Evolutionary conservation across 2,329 filamentous ascomycete genomes (phyloP), one percentile per base, ranked within the genome.

Genomic region (Pseudogymnoascus sp.): DNA sequence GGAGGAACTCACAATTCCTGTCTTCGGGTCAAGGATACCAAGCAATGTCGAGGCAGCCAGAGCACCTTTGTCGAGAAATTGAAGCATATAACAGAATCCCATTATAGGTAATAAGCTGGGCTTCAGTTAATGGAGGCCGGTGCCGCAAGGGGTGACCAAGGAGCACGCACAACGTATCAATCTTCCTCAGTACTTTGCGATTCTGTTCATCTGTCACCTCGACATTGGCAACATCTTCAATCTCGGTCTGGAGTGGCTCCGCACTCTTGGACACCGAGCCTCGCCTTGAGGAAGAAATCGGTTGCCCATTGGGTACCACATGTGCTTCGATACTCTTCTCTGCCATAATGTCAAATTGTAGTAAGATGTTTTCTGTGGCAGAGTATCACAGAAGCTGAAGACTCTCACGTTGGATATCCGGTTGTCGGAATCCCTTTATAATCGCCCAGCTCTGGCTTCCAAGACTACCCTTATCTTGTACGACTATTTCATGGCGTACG

Each of bases 1-100:
- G 13, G 25, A 19, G n/a, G 25, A 16, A 31, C 48, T 34, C n/a
- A 57, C 48, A 34, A 57, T 57, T 57, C 48, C 48, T 31, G 48
- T 57, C 19, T 6, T 6, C n/a, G 48, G 48, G 25, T 57, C 48
- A n/a, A 76, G 74, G 63, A 85, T 83, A 0, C 82, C 83, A 67
- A 85, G 84, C 39, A 85, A 80, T 4, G 82, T 82, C 0, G 83
- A 82, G 67, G 84, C 84, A 34, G 76, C 79, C 7, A 83, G 68
- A 0, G 78, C 81, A 0, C 79, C 82, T 75, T 82, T 71, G 45
- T 71, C 68, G 19, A 69, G 41, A 16, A 68, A 71, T 63, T 71
- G 67, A 14, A 70, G 41, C 41, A 64, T 61, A 65, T 70, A 69
- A 11, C 67, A 68, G 11, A 70, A 64, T 31, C 66, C 67, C 14